phyloP scores from a whole-genome alignment of 495 filamentous ascomycete species.

The Bombardia bombarda region DNA sequence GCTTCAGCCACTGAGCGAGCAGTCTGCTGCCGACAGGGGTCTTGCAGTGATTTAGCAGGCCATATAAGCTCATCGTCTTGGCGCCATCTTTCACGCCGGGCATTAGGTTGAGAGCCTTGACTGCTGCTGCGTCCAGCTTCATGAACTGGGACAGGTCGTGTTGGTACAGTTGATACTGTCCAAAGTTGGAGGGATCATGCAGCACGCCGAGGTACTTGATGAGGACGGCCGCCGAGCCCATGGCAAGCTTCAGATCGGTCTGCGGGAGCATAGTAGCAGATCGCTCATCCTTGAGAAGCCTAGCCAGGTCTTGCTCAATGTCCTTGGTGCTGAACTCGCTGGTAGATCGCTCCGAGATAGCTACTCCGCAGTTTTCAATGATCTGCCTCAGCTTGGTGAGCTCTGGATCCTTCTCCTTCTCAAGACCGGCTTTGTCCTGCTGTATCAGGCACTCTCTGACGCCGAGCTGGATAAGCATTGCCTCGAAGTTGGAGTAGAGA shows the following conservation, averaged over 20 bases:
- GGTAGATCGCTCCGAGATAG: conserved; percentile 67
- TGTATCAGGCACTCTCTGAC: conserved; percentile 89
- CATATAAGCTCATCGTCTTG: conserved; percentile 96
- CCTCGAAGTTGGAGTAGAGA: conserved; percentile 96
- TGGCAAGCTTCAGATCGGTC: conserved; percentile 91
- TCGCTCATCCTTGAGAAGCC: conserved; percentile 78
- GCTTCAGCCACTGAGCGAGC: conserved; percentile 94
- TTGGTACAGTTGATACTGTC: conserved; percentile 94
- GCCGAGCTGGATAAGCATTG: conserved; percentile 88
- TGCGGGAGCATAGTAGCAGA: conserved; percentile 72
- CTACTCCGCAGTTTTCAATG: conserved; percentile 85
- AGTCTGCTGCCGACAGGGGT: conserved; percentile 87
- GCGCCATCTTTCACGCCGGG: conserved; percentile 87
- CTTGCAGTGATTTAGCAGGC: conserved; percentile 94
- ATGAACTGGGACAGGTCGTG: conserved; percentile 97
- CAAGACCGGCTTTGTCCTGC: conserved; percentile 54
- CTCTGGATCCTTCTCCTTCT: conserved; percentile 77
- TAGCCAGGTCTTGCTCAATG: conserved; percentile 89
- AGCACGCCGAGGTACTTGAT: conserved; percentile 94
- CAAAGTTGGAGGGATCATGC: conserved; percentile 88
- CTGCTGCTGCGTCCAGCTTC: conserved; percentile 92
- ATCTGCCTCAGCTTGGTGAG: conserved; percentile 79
- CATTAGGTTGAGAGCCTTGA: conserved; percentile 95
- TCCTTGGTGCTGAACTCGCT: conserved; percentile 83
- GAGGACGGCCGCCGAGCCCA: conserved; percentile 88